Conservation (phyloP, 2,329 filamentous ascomycete genomes). For the Mycosphaerelloides madeirae region DNA sequence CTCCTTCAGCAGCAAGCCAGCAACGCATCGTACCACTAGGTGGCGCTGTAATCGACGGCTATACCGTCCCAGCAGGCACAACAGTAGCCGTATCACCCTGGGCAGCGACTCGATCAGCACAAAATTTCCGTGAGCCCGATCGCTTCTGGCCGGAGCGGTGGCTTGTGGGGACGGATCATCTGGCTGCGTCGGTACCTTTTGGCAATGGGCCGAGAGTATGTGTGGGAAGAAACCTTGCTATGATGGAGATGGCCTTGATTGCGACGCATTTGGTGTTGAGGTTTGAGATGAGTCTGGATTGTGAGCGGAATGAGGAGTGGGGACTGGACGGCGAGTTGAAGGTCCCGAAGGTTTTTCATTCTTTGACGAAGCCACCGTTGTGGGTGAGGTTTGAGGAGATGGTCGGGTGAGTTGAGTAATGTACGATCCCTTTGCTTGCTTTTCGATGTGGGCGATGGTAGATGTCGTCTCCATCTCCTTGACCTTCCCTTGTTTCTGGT, state of each 20-base stretch:
- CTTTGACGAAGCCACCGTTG: no score
- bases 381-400: no score
- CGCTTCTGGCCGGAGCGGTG: conserved; percentile 28
- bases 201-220: conserved; percentile 16
- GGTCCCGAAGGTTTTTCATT: no score
- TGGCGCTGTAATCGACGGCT: conserved; percentile 14
- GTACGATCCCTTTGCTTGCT: no score
- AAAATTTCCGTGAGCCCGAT: conserved; percentile 17
- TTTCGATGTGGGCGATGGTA: no score
- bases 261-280: conserved; percentile 2
- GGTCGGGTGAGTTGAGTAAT: no score
- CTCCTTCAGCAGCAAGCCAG: conserved; percentile 6
- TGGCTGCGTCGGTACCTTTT: conserved; percentile 23
- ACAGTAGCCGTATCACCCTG: conserved; percentile 5
- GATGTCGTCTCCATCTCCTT: no score
- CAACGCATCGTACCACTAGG: conserved; percentile 14
- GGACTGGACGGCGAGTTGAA: no score
- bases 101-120: conserved; percentile 1
- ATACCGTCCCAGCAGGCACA: conserved; percentile 11
- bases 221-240: conserved; percentile 29
- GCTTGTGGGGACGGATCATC: conserved; percentile 18
- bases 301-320: no score
- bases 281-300: conserved; percentile 3
- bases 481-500: no score
- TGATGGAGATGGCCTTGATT: conserved; percentile 30